Percentiles rank a stretch among this genome's conserved stretches.
Conservation (phyloP, 2,329 filamentous ascomycete genomes). For the Westerdykella ornata region DNA sequence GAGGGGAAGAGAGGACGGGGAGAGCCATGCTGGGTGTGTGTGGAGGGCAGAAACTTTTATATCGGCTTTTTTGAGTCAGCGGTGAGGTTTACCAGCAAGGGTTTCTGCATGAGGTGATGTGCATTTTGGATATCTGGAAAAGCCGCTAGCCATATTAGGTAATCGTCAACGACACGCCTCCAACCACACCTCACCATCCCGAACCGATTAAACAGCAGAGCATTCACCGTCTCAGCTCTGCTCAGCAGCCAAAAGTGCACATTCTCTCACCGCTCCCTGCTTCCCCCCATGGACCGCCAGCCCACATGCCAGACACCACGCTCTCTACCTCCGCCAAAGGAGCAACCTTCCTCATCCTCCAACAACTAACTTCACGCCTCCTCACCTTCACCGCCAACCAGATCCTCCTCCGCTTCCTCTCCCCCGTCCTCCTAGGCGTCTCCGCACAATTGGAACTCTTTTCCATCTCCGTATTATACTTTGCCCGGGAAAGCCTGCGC, state of each 20-base stretch:
- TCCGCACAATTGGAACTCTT: conserved; percentile 89
- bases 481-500: conserved; percentile 82
- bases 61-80: not conserved
- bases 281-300: not conserved
- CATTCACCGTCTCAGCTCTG: not conserved
- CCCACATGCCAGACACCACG: too few species aligned
- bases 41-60: not conserved
- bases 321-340: conserved; percentile 55
- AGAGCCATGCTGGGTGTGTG: conserved; percentile 18
- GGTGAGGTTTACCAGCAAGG: not conserved
- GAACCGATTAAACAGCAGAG: not conserved
- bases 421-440: conserved; percentile 74
- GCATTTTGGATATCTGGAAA: not conserved
- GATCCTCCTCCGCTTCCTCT: conserved; percentile 77
- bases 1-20: conserved; percentile 1
- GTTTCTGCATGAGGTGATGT: not conserved
- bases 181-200: conserved; percentile 12
- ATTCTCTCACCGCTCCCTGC: not conserved
- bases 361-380: conserved; percentile 80
- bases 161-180: conserved; percentile 13
- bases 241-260: not conserved
- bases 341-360: conserved; percentile 76
- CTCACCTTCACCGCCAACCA: conserved; percentile 92
- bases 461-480: conserved; percentile 88
- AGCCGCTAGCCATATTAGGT: conserved; percentile 14